Percentiles rank a stretch among this genome's conserved stretches.
Conservation (phyloP, 805 yeast species). For the Metschnikowia lachancei region DNA sequence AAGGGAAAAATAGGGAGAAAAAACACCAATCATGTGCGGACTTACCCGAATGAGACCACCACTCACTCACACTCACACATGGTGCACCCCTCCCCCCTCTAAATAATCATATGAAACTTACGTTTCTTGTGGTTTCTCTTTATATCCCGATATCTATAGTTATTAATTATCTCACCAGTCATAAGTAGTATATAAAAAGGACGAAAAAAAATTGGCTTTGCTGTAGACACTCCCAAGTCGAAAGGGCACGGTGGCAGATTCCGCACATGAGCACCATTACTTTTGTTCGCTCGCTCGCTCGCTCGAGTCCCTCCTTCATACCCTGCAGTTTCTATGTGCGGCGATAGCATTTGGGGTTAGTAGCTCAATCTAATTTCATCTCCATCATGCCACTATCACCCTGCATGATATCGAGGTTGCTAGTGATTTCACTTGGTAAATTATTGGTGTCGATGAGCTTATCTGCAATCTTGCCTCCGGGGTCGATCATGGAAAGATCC, state of each 20-base stretch:
- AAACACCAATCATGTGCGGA: slow-evolving; percentile 11
- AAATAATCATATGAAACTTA: background rate
- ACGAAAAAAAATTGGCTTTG: no score
- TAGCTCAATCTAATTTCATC: slow-evolving; percentile 22
- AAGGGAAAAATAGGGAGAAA: slow-evolving; percentile 8
- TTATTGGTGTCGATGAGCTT: slow-evolving; percentile 54
- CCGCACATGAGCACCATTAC: no score
- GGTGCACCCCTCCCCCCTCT: slow-evolving; percentile 2
- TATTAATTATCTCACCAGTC: no score
- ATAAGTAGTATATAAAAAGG: no score
- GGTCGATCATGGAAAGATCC: slow-evolving; percentile 42
- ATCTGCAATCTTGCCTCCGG: slow-evolving; percentile 42
- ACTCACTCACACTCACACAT: slow-evolving; percentile 6
- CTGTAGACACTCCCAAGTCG: no score
- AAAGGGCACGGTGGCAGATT: no score
- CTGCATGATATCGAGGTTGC: slow-evolving; percentile 51
- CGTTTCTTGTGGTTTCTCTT: no score
- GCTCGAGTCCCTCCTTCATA: no score
- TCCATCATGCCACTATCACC: slow-evolving; percentile 44
- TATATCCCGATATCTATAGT: no score
- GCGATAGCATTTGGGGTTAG: no score
- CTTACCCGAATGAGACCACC: slow-evolving; percentile 6
- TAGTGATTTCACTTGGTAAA: slow-evolving; percentile 54
- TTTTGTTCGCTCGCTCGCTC: no score
- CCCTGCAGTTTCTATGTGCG: no score